A percentile compares a stretch with the other conserved stretches of the same genome.
phyloP scores from a whole-genome alignment of 75 land plant genomes.

The Pinus albicaulis region DNA sequence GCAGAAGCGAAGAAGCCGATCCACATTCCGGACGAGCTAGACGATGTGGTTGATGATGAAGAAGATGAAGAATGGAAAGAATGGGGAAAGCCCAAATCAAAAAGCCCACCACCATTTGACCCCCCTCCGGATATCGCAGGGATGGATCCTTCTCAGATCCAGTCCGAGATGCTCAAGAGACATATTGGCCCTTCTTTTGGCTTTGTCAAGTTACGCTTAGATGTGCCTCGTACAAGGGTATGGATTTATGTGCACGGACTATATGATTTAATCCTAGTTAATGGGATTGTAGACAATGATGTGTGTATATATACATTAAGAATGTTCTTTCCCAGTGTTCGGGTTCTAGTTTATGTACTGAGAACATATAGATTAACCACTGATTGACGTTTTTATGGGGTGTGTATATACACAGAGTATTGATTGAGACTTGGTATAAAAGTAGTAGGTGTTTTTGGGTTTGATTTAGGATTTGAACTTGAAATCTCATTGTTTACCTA shows the following conservation, averaged over 20 bases:
- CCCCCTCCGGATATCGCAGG: constrained; percentile 38
- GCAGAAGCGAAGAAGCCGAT: constrained; percentile 35
- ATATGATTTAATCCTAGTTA: neutral
- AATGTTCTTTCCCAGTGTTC: neutral
- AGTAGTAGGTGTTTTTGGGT: too few relatives aligned
- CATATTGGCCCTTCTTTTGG: constrained; percentile 76
- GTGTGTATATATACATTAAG: too few relatives aligned
- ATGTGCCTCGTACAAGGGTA: constrained; percentile 55
- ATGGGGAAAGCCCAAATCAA: constrained; percentile 74
- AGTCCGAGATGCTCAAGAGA: constrained; percentile 80
- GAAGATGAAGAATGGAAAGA: constrained; percentile 96
- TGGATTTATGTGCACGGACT: neutral
- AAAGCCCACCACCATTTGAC: constrained; percentile 22
- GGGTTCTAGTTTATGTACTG: neutral
- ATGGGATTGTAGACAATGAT: neutral
- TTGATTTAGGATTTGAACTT: too few relatives aligned
- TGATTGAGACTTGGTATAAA: neutral
- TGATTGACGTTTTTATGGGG: neutral
- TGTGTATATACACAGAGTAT: neutral
- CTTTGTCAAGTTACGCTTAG: constrained; percentile 86
- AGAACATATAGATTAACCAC: neutral
- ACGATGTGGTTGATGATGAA: constrained; percentile 94
- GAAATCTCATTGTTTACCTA: too few relatives aligned
- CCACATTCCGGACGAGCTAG: constrained; percentile 85
- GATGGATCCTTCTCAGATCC: constrained; percentile 51